Conservation (phyloP, 495 filamentous ascomycete species). For the Aspergillus cristatus region DNA sequence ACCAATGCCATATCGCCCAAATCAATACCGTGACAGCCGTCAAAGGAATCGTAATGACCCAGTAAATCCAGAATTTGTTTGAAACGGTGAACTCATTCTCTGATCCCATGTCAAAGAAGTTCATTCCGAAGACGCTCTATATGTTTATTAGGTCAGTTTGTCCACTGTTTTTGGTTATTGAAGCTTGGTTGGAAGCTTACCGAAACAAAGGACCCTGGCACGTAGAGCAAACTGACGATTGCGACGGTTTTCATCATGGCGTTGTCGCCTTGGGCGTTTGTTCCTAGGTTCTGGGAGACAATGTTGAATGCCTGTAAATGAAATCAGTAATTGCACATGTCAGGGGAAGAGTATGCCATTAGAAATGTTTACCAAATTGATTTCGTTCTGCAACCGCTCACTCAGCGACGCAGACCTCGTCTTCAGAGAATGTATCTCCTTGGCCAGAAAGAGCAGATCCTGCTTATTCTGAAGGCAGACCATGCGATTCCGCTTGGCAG, state of each 20-base stretch:
- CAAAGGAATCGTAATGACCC: slow-evolving; percentile 22
- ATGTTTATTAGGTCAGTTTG: too few species aligned
- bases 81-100: slow-evolving; percentile 8
- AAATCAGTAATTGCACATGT: background rate
- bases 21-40: slow-evolving; percentile 16
- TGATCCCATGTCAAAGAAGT: slow-evolving; percentile 20
- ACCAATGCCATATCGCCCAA: slow-evolving; percentile 18
- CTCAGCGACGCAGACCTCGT: slow-evolving; percentile 13
- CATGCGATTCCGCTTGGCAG: background rate
- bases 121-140: slow-evolving; percentile 26
- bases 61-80: slow-evolving; percentile 24
- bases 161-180: too few species aligned
- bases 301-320: slow-evolving; percentile 17
- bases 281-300: slow-evolving; percentile 23
- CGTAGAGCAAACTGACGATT: slow-evolving; percentile 26
- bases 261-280: slow-evolving; percentile 24
- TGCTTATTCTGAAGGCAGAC: slow-evolving; percentile 10
- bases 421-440: slow-evolving; percentile 12
- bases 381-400: slow-evolving; percentile 33
- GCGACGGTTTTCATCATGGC: slow-evolving; percentile 25
- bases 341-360: too few species aligned
- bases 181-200: slow-evolving; percentile 5
- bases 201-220: slow-evolving; percentile 33
- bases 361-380: slow-evolving; percentile 22
- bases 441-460: slow-evolving; percentile 6